Percentiles rank a stretch among this genome's conserved stretches.
phyloP scores from a whole-genome alignment of 371 early-diverging fungal species.

The Mucor plumbeus region DNA sequence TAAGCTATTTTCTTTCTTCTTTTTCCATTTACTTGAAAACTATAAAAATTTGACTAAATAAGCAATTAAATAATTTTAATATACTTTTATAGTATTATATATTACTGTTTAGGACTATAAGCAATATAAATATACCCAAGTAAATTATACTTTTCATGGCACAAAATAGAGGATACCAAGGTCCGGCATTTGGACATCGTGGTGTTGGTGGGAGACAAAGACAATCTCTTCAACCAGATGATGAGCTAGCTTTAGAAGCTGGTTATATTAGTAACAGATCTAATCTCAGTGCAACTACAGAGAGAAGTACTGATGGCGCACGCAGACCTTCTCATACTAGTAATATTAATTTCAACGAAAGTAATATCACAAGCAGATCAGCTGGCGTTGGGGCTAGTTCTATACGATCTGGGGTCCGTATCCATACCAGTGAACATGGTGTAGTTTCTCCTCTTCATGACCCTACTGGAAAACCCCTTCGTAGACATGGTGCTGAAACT shows the following conservation, averaged over 20 bases:
- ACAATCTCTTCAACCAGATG: neutral
- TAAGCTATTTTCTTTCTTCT: neutral
- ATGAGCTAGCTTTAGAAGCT: neutral
- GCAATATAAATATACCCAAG: slow-evolving; percentile 10
- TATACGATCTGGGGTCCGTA: neutral
- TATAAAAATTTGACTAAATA: slow-evolving; percentile 5
- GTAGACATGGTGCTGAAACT: slow-evolving; percentile 46
- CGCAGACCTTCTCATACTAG: slow-evolving; percentile 1
- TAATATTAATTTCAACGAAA: neutral
- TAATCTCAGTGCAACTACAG: slow-evolving; percentile 3
- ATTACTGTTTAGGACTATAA: neutral
- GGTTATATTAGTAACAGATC: slow-evolving; percentile 4
- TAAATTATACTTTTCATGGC: slow-evolving; percentile 6
- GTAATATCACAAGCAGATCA: neutral
- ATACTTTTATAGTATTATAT: slow-evolving; percentile 6
- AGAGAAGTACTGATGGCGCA: neutral
- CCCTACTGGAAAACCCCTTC: slow-evolving; percentile 40
- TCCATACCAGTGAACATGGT: neutral
- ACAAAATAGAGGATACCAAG: slow-evolving; percentile 13
- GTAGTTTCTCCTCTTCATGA: slow-evolving; percentile 34
- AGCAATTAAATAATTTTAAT: neutral
- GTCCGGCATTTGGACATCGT: slow-evolving; percentile 4
- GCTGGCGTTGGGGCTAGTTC: neutral
- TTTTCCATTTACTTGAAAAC: neutral
- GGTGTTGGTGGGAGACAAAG: slow-evolving; percentile 6